These are phyloP conservation scores for Ceratocystis albifundus DNA, from an alignment of 2,329 filamentous ascomycete genomes.

Conservation along the genomic window DNA sequence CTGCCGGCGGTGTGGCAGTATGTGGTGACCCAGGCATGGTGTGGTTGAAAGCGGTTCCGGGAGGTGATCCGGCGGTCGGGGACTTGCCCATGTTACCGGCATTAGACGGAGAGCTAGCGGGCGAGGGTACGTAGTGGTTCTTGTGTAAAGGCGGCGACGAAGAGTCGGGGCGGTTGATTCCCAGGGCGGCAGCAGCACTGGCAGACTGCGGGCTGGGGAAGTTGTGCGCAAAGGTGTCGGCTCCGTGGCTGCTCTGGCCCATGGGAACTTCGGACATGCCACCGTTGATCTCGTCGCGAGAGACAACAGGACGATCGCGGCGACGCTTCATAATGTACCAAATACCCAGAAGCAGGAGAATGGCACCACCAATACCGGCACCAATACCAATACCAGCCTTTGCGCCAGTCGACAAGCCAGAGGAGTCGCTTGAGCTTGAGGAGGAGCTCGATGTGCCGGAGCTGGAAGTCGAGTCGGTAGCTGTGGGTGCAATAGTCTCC, in stretches of 20 bases:
- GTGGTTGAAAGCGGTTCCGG: not conserved
- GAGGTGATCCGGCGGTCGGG: not conserved
- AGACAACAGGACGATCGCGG: constrained; percentile 24
- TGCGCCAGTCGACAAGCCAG: constrained; percentile 34
- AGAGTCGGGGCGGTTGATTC: constrained; percentile 25
- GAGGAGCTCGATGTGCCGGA: constrained; percentile 26
- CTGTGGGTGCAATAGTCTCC: constrained; percentile 30
- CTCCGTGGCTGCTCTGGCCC: constrained; percentile 26
- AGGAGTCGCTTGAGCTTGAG: constrained; percentile 21
- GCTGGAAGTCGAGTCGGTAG: constrained; percentile 26
- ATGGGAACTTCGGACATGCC: constrained; percentile 35
- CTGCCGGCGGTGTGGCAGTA: constrained; percentile 15
- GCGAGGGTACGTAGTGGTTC: constrained; percentile 25
- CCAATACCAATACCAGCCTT: constrained; percentile 37
- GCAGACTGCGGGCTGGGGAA: constrained; percentile 26
- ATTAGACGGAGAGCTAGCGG: constrained; percentile 22
- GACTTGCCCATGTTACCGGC: not conserved
- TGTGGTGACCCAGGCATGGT: constrained; percentile 22
- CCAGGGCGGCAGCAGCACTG: constrained; percentile 20
- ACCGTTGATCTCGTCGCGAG: constrained; percentile 34
- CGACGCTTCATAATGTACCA: constrained; percentile 25
- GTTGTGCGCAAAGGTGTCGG: constrained; percentile 28
- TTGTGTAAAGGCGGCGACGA: constrained; percentile 25
- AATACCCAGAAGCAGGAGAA: constrained; percentile 25
- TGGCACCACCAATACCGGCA: constrained; percentile 31